Evolutionary conservation across 495 filamentous ascomycete species (phyloP), one percentile per base, ranked within the genome.

Genomic region (Podospora didyma): DNA sequence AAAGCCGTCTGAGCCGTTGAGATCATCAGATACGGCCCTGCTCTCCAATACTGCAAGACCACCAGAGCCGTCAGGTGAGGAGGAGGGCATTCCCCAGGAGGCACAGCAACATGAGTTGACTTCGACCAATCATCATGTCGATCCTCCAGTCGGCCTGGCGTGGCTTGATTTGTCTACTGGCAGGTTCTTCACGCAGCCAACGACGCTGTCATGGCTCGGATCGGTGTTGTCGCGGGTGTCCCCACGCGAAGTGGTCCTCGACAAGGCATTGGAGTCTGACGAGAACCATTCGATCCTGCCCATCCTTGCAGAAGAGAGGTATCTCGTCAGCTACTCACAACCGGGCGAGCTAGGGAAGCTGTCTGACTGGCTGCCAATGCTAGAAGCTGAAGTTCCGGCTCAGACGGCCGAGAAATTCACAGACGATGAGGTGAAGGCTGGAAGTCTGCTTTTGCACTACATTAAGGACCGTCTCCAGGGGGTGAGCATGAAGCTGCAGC

Each of bases 141-240:
- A 54, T n/a, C 50, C 70, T 63, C 59, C 78, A 1, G 54, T 95
- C 57, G 95, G 95, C 10, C 72, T 99, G 39, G 89, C 95, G 22
- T 99, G 94, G 94, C 70, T 96, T 35, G 94, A 99, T 71, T 73
- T 97, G 9, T 96, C 93, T 26, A 99, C 94, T 5, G 95, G 94
- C 2, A 86, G 89, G 63, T 97, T 97, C 69, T 94, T 84, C 63
- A 96, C 90, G 3, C 90, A 97, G 67, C 74, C 77, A n/a, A 89
- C 89, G 6, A 85, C 86, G 2, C 65, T 90, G 10, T 77, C 82
- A 26, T 84, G 86, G 61, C 75, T 99, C 3, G 77, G 86, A 14
- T 92, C 89, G 14, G 84, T 88, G 7, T 79, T 96, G 47, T 86
- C 90, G 5, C 84, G 93, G 19, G 88, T 97, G 51, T 85, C 83